Evolutionary conservation across 192 early-diverging fungal genomes (phyloP).

Genomic region (Coemansia aciculifera): DNA sequence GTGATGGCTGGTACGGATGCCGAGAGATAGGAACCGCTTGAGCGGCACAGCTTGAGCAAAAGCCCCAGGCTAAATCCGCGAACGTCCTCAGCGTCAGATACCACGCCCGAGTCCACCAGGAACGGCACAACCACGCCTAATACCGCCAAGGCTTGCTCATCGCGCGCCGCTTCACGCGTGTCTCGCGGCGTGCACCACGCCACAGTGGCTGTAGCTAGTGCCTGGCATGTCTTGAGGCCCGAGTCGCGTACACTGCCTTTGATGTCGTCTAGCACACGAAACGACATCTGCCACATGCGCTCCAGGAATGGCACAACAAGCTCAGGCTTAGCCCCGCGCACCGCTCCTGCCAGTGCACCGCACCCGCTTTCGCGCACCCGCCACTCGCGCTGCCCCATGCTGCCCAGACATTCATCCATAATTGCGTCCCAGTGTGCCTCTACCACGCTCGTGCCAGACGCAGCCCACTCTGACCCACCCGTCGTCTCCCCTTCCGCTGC

Average conservation of each 20-base stretch:
- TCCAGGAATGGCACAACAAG: slow-evolving; percentile 64
- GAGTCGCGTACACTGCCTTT: slow-evolving; percentile 87
- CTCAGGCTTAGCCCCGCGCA: slow-evolving; percentile 23
- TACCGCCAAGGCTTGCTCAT: slow-evolving; percentile 63
- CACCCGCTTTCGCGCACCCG: slow-evolving; percentile 81
- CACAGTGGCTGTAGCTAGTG: slow-evolving; percentile 78
- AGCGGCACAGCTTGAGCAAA: slow-evolving; percentile 80
- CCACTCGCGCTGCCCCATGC: slow-evolving; percentile 82
- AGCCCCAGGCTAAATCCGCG: slow-evolving; percentile 77
- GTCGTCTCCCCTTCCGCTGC: neutral
- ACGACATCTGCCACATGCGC: slow-evolving; percentile 86
- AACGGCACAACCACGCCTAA: slow-evolving; percentile 86
- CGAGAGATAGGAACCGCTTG: slow-evolving; percentile 70
- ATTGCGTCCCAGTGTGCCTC: slow-evolving; percentile 62
- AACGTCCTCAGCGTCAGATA: slow-evolving; percentile 84
- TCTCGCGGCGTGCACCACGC: slow-evolving; percentile 69
- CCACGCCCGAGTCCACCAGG: slow-evolving; percentile 72
- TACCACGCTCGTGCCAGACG: slow-evolving; percentile 17
- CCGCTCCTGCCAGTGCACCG: slow-evolving; percentile 34
- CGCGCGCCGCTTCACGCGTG: slow-evolving; percentile 41
- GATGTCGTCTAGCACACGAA: slow-evolving; percentile 90
- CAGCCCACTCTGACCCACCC: neutral
- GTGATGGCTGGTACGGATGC: slow-evolving; percentile 72
- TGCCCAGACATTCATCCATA: slow-evolving; percentile 73
- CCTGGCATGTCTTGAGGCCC: slow-evolving; percentile 77